Percentiles rank a stretch among this genome's conserved stretches.
phyloP scores from a whole-genome alignment of 148 eudicot species.

The Rhododendron griersonianum region DNA sequence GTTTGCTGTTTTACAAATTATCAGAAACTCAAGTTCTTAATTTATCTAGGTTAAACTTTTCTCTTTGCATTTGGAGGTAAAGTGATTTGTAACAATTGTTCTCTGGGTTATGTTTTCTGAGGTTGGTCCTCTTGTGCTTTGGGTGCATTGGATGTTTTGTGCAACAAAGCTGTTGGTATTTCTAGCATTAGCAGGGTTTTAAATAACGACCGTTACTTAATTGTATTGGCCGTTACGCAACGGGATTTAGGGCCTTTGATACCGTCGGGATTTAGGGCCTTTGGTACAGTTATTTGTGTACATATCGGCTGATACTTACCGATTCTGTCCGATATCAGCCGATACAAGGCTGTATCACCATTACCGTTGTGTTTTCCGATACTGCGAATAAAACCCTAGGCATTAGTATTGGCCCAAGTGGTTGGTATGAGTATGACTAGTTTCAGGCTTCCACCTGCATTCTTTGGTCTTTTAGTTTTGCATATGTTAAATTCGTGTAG shows the following conservation, averaged over 20 bases:
- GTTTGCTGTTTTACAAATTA: background rate
- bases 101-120: background rate
- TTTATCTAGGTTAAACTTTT: background rate
- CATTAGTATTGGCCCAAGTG: background rate
- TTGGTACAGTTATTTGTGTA: background rate
- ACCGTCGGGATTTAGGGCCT: background rate
- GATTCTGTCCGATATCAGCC: too few species aligned
- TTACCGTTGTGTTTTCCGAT: too few species aligned
- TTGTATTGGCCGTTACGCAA: too few species aligned
- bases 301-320: too few species aligned
- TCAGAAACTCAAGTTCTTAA: too few species aligned
- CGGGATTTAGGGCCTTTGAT: too few species aligned
- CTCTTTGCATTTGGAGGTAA: background rate
- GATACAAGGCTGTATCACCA: too few species aligned
- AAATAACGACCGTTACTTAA: too few species aligned
- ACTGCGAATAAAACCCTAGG: too few species aligned
- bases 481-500: background rate
- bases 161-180: background rate
- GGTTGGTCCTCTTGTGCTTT: background rate
- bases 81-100: background rate
- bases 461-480: background rate
- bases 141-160: conserved; percentile 1
- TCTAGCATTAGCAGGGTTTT: too few species aligned
- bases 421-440: conserved; percentile 1
- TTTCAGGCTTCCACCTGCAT: background rate